Evolutionary conservation across 768 basidiomycete species (phyloP), one percentile per base, ranked within the genome.

Genomic region (Clitopilus passeckerianus): DNA sequence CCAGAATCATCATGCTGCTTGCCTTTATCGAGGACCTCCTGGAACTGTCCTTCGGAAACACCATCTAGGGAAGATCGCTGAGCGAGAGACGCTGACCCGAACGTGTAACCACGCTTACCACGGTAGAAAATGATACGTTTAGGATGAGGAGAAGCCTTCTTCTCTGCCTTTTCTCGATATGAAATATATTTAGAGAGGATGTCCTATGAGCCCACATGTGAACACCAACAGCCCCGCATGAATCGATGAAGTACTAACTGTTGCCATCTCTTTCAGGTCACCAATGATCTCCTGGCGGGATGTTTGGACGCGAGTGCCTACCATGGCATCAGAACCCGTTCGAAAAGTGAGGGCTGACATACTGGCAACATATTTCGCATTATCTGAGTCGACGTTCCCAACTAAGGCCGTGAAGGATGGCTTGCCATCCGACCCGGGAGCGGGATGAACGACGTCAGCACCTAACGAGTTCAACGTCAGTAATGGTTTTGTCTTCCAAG

Each of bases 331-430:
- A 41, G n/a, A 41, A 41, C n/a, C 7, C 4, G 27, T 30, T 15
- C 34, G 22, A 37, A 41, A 46, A 14, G 7, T 10, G 18, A 41
- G 9, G 33, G 34, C 15, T 16, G 33, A 57, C 70, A 10, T 53
- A 74, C 75, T 72, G 20, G 79, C 77, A 33, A 79, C 74, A 63
- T 92, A 94, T 69, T 92, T 92, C 4, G 89, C 87, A 0, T 81
- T 83, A 58, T 86, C 83, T 0, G 83, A 83, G 68, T 94, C 92
- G 27, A 94, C 85, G 61, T 87, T 93, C 30, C 82, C 90, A 16
- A 93, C 91, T 6, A 94, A 75, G 6, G 90, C 79, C 0, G 91
- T 89, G 68, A 90, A 93, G 0, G 91, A 93, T 0, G 92, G 92
- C 3, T 86, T 82, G 16, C 86, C 89, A n/a, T 81, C 82, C 0